Base-by-base conservation (phyloP, 2,329 filamentous ascomycete species). In the Magnaporthiopsis rhizophila region DNA sequence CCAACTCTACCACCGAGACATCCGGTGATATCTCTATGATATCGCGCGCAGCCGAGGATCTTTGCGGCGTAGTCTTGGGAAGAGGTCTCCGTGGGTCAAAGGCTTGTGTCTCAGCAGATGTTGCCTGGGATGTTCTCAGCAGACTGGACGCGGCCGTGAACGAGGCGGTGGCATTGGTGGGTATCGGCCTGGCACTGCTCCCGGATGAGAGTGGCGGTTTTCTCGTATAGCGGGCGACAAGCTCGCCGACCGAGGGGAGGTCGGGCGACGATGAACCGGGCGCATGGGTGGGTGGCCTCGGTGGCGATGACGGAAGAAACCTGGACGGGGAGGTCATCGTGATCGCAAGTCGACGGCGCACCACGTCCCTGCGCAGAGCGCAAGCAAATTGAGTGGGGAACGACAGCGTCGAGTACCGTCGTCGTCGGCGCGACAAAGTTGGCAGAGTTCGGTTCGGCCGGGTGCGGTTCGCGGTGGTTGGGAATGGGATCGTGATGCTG, bases 261-360 rank as follows among this genome's bases (percentile, higher is more conserved):
- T 77, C 77, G n/a, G 83, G 83, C 5, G 83, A 85, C 0, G 83
- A 85, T 0, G 83, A 83, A 68, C 12, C 73, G 68, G 53, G 68
- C 24, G 64, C 4, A 64, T 53, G n/a, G 45, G 18, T 8, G 13
- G 24, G 64, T 26, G 68, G 66, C 18, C 69, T 63, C 3, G 69
- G 64, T 13, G 74, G 73, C 21, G 75, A 75, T 8, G 74, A 73
- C 66, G 69, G 61, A 58, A 71, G 66, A 57, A 68, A 57, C 65
- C 75, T n/a, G 8, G 18, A 69, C 64, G 72, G 66, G 64, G 74
- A 68, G 67, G 75, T 71, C 74, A 77, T 76, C 59, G 62, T 69
- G 62, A 65, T 63, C 64, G 67, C 70, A 65, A 63, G 73, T 65
- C 73, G 69, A 66, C 70, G 60, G 60, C 72, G 62, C 67, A 64